A percentile compares a stretch with the other conserved stretches of the same genome.
phyloP scores from a whole-genome alignment of 1,139 yeast genomes.

The Sugiyamaella novakii region DNA sequence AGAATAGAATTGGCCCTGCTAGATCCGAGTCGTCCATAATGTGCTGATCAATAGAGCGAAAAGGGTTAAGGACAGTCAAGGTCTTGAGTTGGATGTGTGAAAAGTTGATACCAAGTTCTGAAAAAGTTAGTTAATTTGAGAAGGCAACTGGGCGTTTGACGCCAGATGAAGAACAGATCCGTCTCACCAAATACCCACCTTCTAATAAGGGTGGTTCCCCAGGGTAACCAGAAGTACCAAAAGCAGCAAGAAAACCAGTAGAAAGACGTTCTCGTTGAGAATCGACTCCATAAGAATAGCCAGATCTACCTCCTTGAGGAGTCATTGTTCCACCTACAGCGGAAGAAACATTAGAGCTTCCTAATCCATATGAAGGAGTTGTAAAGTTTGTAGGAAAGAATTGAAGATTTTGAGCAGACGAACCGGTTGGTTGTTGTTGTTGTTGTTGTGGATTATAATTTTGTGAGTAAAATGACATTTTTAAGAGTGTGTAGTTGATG shows the following conservation, averaged over 20 bases:
- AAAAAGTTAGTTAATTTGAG: constrained; percentile 4
- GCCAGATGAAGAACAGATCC: too few relatives aligned
- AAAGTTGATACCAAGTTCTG: constrained; percentile 89
- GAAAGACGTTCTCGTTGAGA: constrained; percentile 55
- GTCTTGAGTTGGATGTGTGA: constrained; percentile 84
- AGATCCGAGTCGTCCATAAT: constrained; percentile 88
- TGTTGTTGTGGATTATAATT: constrained; percentile 22
- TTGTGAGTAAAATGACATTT: constrained; percentile 29
- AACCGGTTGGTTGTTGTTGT: constrained; percentile 21
- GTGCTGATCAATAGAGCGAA: constrained; percentile 64
- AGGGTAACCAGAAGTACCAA: constrained; percentile 90
- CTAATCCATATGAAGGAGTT: constrained; percentile 29
- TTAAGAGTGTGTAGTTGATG: too few relatives aligned
- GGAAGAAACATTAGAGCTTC: constrained; percentile 19
- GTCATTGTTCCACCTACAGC: constrained; percentile 31
- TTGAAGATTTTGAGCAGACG: constrained; percentile 36
- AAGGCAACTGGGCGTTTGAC: too few relatives aligned
- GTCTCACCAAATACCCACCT: too few relatives aligned
- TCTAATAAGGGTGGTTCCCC: constrained; percentile 92
- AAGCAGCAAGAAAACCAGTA: constrained; percentile 84
- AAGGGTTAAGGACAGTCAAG: constrained; percentile 79
- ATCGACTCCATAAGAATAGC: constrained; percentile 32
- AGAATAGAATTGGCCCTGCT: constrained; percentile 94
- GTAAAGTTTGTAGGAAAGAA: constrained; percentile 40
- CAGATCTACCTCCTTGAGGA: constrained; percentile 25